Evolutionary conservation across 371 early-diverging fungal genomes (phyloP), one percentile per base, ranked within the genome.

Genomic region (Mortierella sp.): DNA sequence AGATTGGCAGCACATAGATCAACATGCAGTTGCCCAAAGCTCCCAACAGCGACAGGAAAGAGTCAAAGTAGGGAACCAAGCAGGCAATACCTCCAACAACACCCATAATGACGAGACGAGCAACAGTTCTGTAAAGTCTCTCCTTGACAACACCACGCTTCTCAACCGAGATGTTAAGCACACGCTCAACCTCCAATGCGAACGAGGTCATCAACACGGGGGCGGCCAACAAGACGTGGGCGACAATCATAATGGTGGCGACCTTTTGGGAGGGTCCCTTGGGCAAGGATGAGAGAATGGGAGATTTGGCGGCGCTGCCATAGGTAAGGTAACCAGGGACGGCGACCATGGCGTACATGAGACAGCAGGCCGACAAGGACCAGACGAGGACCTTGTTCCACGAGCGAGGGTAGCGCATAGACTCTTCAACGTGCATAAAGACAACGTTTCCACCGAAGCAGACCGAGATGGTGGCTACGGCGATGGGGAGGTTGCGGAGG

Each of bases 201-300:
- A 97, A 95, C 1, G 96, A 93, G 5, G 96, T 96, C 73, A 96
- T 80, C 48, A 96, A 79, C 54, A 97, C 91, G 9, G 97, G 97
- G 13, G 95, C 92, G 1, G 97, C 96, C 10, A 95, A 80, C n/a
- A 97, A 81, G 7, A 97, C 96, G 82, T 97, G 97, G 14, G 94
- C 88, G 0, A 96, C 95, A 84, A 97, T 94, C 83, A 94, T 89
- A 45, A 92, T 91, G 70, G 95, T 93, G 16, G 97, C 95, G 26
- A 94, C 85, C 13, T 78, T 85, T 10, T 75, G 28, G 21, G 77
- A 74, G 24, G 71, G 87, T 26, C 93, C 95, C 0, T 84, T 81
- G 16, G 95, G 95, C 54, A 97, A 89, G 45, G 91, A 93, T 77
- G 91, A 87, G 75, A 95, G 90, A 60, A 97, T 92, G 11, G 97